Percentiles rank a stretch among this genome's conserved stretches.
Conservation (phyloP, 306 rosid species). For the Inga leiocalycina region DNA sequence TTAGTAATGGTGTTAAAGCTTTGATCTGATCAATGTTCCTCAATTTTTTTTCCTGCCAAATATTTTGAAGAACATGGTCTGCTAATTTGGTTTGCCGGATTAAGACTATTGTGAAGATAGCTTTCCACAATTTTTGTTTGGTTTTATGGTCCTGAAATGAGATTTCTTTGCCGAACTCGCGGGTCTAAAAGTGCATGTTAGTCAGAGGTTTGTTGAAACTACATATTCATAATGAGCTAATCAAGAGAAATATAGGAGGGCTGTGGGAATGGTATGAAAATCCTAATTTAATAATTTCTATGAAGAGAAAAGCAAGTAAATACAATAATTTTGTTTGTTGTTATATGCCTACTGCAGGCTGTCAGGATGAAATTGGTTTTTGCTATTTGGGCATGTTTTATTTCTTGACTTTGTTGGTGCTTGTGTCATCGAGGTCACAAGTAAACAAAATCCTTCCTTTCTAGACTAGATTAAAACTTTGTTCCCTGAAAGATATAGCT, state of each 20-base stretch:
- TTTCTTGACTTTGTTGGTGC: neutral
- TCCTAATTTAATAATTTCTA: neutral
- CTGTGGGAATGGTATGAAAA: slow-evolving; percentile 20
- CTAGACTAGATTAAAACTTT: neutral
- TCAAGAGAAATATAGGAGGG: slow-evolving; percentile 12
- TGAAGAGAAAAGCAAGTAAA: neutral
- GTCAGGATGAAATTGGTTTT: neutral
- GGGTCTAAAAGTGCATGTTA: neutral
- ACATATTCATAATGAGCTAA: neutral
- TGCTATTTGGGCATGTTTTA: neutral
- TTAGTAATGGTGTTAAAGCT: slow-evolving; percentile 6
- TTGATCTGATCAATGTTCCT: slow-evolving; percentile 1
- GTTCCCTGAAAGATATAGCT: neutral
- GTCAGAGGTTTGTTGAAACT: slow-evolving; percentile 17
- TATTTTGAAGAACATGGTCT: slow-evolving; percentile 2
- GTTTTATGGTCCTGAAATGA: slow-evolving; percentile 18
- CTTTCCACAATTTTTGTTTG: neutral
- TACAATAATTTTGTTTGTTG: neutral
- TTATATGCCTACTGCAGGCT: neutral
- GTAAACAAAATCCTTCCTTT: neutral
- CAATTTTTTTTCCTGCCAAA: neutral
- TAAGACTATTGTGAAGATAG: neutral
- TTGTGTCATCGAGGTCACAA: neutral
- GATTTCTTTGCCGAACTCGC: slow-evolving; percentile 2
- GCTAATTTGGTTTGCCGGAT: slow-evolving; percentile 14